phyloP scores from a whole-genome alignment of 192 early-diverging fungal genomes.

The Piromyces sp. region DNA sequence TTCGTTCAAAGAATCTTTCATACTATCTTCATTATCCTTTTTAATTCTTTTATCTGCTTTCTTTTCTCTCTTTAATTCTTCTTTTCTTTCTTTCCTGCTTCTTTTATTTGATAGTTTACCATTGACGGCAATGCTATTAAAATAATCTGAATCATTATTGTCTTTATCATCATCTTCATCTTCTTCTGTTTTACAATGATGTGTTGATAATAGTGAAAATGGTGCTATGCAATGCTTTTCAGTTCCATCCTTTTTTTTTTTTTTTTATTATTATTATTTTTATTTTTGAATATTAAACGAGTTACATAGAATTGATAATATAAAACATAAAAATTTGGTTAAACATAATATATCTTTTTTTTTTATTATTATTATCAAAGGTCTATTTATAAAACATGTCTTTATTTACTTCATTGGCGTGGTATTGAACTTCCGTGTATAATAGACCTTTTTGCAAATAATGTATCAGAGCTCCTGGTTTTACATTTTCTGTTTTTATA shows the following conservation, averaged over 20 bases:
- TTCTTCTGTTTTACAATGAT: conserved; percentile 33
- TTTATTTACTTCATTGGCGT: conserved; percentile 50
- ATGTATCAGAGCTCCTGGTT: conserved; percentile 65
- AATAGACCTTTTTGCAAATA: conserved; percentile 81
- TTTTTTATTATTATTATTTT: no score
- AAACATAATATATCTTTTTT: no score
- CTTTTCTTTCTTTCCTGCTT: neutral
- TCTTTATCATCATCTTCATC: neutral
- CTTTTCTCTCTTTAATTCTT: neutral
- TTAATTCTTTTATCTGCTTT: neutral
- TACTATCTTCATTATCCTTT: neutral
- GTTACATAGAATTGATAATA: no score
- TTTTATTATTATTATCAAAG: no score
- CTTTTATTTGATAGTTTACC: neutral
- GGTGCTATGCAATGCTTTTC: conserved; percentile 51
- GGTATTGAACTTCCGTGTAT: conserved; percentile 77
- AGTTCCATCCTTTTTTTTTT: conserved; percentile 49
- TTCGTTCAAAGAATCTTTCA: neutral
- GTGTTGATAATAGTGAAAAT: conserved; percentile 43
- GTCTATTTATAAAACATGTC: no score
- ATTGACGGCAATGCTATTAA: neutral
- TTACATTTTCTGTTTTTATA: conserved; percentile 21
- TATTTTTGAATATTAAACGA: no score
- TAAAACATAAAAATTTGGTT: no score
- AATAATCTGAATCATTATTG: neutral